Base-by-base conservation (phyloP, 2,329 filamentous ascomycete genomes). In the Trichophyton rubrum region DNA sequence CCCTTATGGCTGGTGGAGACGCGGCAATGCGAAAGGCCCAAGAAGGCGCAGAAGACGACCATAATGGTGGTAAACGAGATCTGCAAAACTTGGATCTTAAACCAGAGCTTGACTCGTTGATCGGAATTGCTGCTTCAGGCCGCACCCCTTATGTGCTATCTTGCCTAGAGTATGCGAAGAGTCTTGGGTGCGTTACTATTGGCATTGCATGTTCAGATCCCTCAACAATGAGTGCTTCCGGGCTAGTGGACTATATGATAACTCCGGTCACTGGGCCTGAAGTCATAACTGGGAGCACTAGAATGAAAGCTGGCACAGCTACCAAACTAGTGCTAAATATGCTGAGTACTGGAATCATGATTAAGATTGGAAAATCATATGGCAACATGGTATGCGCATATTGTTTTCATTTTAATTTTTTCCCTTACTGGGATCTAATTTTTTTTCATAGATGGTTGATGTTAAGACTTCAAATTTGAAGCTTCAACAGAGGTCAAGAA, bases 281-380 rank as follows among this genome's bases (percentile, higher is more conserved):
- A 64, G 72, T 75, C 3, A 69, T 77, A 2, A 75, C 75, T n/a
- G 76, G 76, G 1, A 78, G 76, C 63, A 78, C 76, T 1, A 67
- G 76, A 33, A 68, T 78, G 61, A 78, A 78, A 63, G 75, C 76
- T 1, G 76, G 76, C 15, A 78, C 74, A 0, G 75, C 73, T 0
- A 77, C 76, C 0, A 78, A 78, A 63, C 62, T 77, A 61, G 73
- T 75, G 0, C 63, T 76, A 51, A 76, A 78, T 60, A 77, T 77
- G 74, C 64, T 77, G 1, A 77, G 74, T 49, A 76, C 75, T 0
- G 74, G 75, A 0, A 68, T 71, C 7, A 76, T 76, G 72, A 72
- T 77, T 38, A 69, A 67, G 33, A 66, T 68, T 8, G 75, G 75
- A 3, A 77, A 76, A 63, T 77, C 74, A 0, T 77, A 72, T 60